These are phyloP conservation scores for Globisporangium orthogonon DNA, from an alignment of 352 stramenopile species.

Conservation along the genomic window DNA sequence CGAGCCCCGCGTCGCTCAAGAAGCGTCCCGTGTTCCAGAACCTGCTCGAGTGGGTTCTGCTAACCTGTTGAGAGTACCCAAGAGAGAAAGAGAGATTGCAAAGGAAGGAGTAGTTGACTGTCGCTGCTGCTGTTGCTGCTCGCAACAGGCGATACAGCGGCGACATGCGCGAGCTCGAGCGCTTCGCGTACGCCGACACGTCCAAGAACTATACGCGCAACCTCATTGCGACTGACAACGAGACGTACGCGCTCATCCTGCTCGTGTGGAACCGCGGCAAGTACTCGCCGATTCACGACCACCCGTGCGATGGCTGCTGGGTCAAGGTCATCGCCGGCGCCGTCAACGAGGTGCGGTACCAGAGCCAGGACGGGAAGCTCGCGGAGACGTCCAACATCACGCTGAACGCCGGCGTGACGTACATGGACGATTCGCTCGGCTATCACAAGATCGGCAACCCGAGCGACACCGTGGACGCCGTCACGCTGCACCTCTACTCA, in stretches of 20 bases:
- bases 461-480: constrained; percentile 28
- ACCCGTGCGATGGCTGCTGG: constrained; percentile 85
- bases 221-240: constrained; percentile 83
- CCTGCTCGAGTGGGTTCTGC: constrained; percentile 30
- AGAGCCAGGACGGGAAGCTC: constrained; percentile 16
- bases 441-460: constrained; percentile 82
- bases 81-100: background rate
- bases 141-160: constrained; percentile 25
- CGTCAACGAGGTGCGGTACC: constrained; percentile 71
- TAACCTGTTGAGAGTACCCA: background rate
- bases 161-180: constrained; percentile 39
- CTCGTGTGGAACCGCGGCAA: constrained; percentile 89
- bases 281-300: constrained; percentile 83
- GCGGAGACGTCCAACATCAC: constrained; percentile 24
- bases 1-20: constrained; percentile 22
- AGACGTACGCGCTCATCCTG: constrained; percentile 90
- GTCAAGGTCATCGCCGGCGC: constrained; percentile 61
- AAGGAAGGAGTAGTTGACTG: background rate
- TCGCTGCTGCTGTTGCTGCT: background rate
- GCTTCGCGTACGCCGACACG: constrained; percentile 65
- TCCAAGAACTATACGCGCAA: constrained; percentile 89
- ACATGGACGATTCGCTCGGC: constrained; percentile 70
- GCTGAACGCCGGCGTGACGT: constrained; percentile 27
- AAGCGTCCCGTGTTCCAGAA: constrained; percentile 30
- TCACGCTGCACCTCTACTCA: constrained; percentile 83